Conservation (phyloP, 2,329 filamentous ascomycete species). For the Spiromastix sp. region DNA sequence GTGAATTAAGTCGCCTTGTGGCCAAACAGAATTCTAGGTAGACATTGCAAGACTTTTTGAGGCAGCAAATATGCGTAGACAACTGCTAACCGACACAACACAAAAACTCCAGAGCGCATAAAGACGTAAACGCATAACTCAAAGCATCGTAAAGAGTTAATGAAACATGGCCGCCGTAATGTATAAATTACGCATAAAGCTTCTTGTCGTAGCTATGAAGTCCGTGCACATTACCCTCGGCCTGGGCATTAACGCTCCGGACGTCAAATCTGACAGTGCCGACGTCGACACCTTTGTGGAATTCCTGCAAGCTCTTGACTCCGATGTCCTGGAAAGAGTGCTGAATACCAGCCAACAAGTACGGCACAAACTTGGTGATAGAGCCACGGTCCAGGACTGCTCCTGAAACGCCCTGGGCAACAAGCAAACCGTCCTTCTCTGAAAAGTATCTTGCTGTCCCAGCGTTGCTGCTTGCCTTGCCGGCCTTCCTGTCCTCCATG, state of each 20-base stretch:
- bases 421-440: slow-evolving; percentile 85
- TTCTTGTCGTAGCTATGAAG: slow-evolving; percentile 99
- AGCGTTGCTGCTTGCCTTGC: slow-evolving; percentile 63
- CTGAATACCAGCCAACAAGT: slow-evolving; percentile 89
- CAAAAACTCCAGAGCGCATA: slow-evolving; percentile 1
- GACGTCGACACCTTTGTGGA: slow-evolving; percentile 63
- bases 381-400: slow-evolving; percentile 51
- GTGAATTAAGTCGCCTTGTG: too few species aligned
- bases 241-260: slow-evolving; percentile 83
- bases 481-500: slow-evolving; percentile 98
- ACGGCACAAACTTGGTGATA: slow-evolving; percentile 90
- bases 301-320: slow-evolving; percentile 63
- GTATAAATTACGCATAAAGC: slow-evolving; percentile 67
- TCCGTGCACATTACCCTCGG: slow-evolving; percentile 90
- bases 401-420: slow-evolving; percentile 92
- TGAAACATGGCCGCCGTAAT: slow-evolving; percentile 3
- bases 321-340: slow-evolving; percentile 96
- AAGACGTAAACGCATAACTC: slow-evolving; percentile 3
- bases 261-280: slow-evolving; percentile 86
- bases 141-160: slow-evolving; percentile 13
- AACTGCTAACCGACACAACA: slow-evolving; percentile 5
- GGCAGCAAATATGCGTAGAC: too few species aligned
- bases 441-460: slow-evolving; percentile 98
- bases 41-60: too few species aligned
- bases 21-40: too few species aligned